These are phyloP conservation scores for Gastrodia elata DNA, from an alignment of 106 monocot genomes.

Conservation along the genomic window DNA sequence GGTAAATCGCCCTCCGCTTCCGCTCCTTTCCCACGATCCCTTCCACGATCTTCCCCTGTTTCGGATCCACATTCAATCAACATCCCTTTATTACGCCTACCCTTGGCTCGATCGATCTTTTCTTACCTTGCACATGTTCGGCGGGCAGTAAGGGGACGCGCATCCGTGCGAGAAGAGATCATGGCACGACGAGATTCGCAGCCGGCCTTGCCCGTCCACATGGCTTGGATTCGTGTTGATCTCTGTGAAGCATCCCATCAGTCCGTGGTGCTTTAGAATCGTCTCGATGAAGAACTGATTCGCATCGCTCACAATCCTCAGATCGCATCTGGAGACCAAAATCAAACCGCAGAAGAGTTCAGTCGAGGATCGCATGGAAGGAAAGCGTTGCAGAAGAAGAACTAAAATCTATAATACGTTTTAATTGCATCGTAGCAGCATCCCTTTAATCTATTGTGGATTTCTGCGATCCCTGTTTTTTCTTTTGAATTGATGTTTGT, in stretches of 20 bases:
- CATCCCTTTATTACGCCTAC: too few species aligned
- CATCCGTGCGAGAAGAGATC: conserved; percentile 48
- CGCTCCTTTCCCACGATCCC: conserved; percentile 22
- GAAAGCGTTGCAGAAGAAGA: not conserved
- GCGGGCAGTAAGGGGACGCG: conserved; percentile 74
- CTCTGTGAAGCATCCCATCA: conserved; percentile 64
- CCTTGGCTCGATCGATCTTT: not conserved
- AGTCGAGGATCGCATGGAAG: not conserved
- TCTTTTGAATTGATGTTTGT: too few species aligned
- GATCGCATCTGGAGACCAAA: conserved; percentile 72
- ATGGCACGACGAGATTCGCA: conserved; percentile 61
- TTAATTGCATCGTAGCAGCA: too few species aligned
- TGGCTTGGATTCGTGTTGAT: conserved; percentile 77
- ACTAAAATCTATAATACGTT: too few species aligned
- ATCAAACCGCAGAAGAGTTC: not conserved
- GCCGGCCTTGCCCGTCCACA: conserved; percentile 61
- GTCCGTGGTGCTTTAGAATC: conserved; percentile 74
- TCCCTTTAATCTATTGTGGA: too few species aligned
- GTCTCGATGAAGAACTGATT: conserved; percentile 79
- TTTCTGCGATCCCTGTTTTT: too few species aligned
- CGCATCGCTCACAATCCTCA: conserved; percentile 87
- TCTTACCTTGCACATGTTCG: conserved; percentile 92
- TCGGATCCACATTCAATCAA: too few species aligned
- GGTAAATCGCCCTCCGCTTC: conserved; percentile 51
- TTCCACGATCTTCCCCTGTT: conserved; percentile 41